Conservation (phyloP, 192 early-diverging fungal species). For the Piromyces sp. region DNA sequence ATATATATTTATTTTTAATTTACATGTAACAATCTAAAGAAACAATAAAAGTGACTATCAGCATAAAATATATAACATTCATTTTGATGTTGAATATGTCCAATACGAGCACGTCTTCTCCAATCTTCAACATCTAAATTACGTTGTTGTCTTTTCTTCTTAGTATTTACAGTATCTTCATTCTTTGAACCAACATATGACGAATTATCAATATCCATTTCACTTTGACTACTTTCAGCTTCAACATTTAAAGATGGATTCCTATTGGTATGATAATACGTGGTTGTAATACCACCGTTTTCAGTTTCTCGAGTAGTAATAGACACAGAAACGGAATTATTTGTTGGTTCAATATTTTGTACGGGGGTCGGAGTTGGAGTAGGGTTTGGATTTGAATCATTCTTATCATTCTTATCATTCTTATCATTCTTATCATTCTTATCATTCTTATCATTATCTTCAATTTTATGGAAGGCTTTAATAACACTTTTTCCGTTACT, state of each 20-base stretch:
- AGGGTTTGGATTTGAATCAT: too few relatives aligned
- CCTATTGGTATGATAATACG: background rate
- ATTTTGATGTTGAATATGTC: background rate
- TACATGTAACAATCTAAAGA: slow-evolving; percentile 74
- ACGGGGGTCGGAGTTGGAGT: background rate
- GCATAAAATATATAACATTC: slow-evolving; percentile 57
- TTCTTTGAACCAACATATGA: background rate
- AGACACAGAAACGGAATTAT: background rate
- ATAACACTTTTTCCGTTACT: background rate
- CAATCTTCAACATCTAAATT: background rate
- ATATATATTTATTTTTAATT: too few relatives aligned
- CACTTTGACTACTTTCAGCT: background rate
- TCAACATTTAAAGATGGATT: background rate
- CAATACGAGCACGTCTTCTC: background rate
- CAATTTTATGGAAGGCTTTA: background rate
- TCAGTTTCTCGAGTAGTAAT: background rate
- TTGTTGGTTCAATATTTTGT: background rate
- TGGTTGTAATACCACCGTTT: background rate
- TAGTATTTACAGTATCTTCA: background rate
- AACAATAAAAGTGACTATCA: slow-evolving; percentile 71
- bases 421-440: background rate
- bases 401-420: background rate
- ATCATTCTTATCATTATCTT: background rate
- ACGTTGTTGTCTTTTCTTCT: background rate
- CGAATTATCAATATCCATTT: background rate